These are phyloP conservation scores for Aegilops sharonensis DNA, from an alignment of 176 grass and related monocot genomes.

Conservation along the genomic window DNA sequence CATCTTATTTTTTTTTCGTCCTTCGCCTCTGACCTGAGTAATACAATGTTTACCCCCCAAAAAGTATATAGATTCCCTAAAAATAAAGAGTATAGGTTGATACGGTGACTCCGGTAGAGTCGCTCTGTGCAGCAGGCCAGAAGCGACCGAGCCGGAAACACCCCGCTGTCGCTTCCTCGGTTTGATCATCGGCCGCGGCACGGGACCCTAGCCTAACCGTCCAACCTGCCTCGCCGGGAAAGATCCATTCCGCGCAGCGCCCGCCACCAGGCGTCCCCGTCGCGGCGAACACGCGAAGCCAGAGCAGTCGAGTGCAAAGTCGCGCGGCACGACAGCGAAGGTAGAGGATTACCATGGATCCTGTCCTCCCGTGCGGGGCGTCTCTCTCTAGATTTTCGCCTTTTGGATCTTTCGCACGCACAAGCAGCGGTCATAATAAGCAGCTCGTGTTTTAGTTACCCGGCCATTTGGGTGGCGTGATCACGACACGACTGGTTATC, in stretches of 20 bases:
- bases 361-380: neutral
- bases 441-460: neutral
- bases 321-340: neutral
- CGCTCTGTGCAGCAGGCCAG: too few relatives aligned
- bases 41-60: too few relatives aligned
- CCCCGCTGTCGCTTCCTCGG: too few relatives aligned
- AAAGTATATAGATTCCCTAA: too few relatives aligned
- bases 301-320: too few relatives aligned
- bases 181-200: too few relatives aligned
- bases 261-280: constrained; percentile 18
- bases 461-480: neutral
- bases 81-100: too few relatives aligned
- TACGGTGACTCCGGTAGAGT: too few relatives aligned
- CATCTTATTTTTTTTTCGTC: too few relatives aligned
- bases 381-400: neutral
- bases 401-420: neutral
- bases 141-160: too few relatives aligned
- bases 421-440: neutral
- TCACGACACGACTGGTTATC: neutral
- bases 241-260: neutral
- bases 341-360: neutral
- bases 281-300: neutral
- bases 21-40: too few relatives aligned
- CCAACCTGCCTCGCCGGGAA: neutral
- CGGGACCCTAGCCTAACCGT: neutral